Evolutionary conservation across 176 grass and related monocot genomes (phyloP).

Genomic region (Dendrocalamus sinicus): DNA sequence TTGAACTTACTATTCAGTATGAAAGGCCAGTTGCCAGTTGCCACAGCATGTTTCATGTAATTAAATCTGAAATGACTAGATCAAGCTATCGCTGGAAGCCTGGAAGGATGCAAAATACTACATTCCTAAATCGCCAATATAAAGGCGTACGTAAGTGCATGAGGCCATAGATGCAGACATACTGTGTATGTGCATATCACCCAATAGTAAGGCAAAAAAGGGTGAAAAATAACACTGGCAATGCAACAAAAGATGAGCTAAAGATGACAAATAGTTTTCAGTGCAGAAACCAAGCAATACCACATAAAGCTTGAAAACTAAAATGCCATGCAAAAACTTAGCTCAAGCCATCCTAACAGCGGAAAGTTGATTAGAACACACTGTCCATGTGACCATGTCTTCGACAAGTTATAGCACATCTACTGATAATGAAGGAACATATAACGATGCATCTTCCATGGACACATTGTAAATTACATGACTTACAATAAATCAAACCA

Average conservation of each 20-base stretch:
- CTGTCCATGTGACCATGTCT: neutral
- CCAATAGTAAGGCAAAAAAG: neutral
- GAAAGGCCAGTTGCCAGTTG: neutral
- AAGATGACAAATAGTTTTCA: neutral
- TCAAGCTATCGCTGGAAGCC: neutral
- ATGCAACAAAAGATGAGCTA: constrained; percentile 1
- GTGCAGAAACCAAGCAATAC: neutral
- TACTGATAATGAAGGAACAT: constrained; percentile 1
- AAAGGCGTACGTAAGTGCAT: constrained; percentile 1
- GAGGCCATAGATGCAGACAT: constrained; percentile 34
- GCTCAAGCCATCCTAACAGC: neutral
- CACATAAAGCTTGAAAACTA: constrained; percentile 28
- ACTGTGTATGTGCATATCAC: constrained; percentile 23
- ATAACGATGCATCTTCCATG: constrained; percentile 28
- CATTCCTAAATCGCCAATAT: constrained; percentile 6
- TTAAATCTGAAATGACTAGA: neutral
- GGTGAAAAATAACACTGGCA: neutral
- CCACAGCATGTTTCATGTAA: constrained; percentile 10
- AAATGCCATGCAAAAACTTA: neutral
- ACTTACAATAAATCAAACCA: constrained; percentile 22
- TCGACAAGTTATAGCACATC: constrained; percentile 12
- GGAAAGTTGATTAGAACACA: neutral
- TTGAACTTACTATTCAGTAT: constrained; percentile 20
- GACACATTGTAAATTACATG: neutral
- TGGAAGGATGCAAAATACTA: constrained; percentile 1